Conservation (phyloP, 2,329 filamentous ascomycete genomes). For the Colletotrichum lindemuthianum region DNA sequence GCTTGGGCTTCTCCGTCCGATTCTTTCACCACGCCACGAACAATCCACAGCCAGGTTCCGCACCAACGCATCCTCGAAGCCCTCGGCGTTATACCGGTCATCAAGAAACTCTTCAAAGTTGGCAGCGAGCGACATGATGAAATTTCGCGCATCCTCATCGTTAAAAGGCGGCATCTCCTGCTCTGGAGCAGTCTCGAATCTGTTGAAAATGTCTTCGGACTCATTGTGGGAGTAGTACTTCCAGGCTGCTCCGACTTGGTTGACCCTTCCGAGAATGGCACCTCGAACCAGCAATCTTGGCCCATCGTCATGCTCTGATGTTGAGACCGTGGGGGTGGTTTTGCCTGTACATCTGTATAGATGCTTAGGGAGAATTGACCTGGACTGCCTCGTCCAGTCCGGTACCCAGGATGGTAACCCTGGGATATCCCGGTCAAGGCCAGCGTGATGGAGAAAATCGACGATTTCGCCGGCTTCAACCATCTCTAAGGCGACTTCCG, state of each 20-base stretch:
- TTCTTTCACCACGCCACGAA: conserved; percentile 5
- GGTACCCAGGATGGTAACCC: conserved; percentile 20
- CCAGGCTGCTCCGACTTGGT: conserved; percentile 7
- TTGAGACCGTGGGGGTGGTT: neutral
- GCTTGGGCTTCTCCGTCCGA: neutral
- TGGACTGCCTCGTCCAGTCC: conserved; percentile 23
- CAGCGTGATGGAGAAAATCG: conserved; percentile 9
- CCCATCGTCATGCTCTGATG: neutral
- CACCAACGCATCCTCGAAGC: neutral
- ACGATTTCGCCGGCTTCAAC: neutral
- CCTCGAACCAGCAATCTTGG: conserved; percentile 4
- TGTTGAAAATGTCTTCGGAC: neutral
- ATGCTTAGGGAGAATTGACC: neutral
- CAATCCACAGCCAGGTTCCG: conserved; percentile 15
- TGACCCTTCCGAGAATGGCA: neutral
- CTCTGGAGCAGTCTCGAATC: conserved; percentile 3
- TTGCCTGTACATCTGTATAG: conserved; percentile 10
- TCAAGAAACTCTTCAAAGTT: neutral
- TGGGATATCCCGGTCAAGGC: conserved; percentile 6
- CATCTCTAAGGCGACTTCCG: conserved; percentile 4
- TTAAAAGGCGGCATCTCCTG: conserved; percentile 11
- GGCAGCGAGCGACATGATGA: conserved; percentile 3
- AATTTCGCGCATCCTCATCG: conserved; percentile 21
- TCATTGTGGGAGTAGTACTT: conserved; percentile 11
- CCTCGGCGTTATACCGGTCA: neutral